A percentile compares a stretch with the other conserved stretches of the same genome.
Evolutionary conservation across 768 basidiomycete genomes (phyloP).

Genomic region (Termitomyces sp.): DNA sequence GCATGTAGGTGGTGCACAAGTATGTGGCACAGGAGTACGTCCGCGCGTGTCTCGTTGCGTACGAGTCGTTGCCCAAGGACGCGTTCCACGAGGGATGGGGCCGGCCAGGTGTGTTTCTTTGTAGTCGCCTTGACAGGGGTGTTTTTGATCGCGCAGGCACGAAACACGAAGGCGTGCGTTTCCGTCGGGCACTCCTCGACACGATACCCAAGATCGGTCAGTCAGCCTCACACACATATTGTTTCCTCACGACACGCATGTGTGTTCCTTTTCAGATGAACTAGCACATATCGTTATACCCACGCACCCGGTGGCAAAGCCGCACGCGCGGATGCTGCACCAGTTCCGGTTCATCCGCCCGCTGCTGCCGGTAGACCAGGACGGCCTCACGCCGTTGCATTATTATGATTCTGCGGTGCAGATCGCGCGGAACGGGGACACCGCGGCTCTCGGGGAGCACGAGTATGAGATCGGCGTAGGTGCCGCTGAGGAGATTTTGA

Average conservation of each 20-base stretch:
- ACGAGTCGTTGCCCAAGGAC: constrained; percentile 65
- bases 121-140: not conserved
- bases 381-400: constrained; percentile 63
- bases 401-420: constrained; percentile 77
- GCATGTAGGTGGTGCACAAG: constrained; percentile 51
- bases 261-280: constrained; percentile 37
- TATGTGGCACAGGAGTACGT: constrained; percentile 72
- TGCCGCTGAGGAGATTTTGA: constrained; percentile 56
- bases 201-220: constrained; percentile 66
- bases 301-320: constrained; percentile 60
- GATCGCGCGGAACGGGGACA: constrained; percentile 51
- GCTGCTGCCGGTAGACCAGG: constrained; percentile 50
- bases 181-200: constrained; percentile 64
- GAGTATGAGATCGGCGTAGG: constrained; percentile 62
- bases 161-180: constrained; percentile 53
- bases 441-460: constrained; percentile 54
- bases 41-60: constrained; percentile 65
- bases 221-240: constrained; percentile 17
- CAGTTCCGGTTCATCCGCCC: constrained; percentile 76
- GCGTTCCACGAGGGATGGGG: constrained; percentile 74
- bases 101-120: constrained; percentile 42
- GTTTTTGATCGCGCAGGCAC: constrained; percentile 33
- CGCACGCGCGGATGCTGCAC: constrained; percentile 71
- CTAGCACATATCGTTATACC: constrained; percentile 72
- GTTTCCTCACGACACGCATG: no score